These are phyloP conservation scores for Pythium brassicae DNA, from an alignment of 352 stramenopile species.

Conservation along the genomic window DNA sequence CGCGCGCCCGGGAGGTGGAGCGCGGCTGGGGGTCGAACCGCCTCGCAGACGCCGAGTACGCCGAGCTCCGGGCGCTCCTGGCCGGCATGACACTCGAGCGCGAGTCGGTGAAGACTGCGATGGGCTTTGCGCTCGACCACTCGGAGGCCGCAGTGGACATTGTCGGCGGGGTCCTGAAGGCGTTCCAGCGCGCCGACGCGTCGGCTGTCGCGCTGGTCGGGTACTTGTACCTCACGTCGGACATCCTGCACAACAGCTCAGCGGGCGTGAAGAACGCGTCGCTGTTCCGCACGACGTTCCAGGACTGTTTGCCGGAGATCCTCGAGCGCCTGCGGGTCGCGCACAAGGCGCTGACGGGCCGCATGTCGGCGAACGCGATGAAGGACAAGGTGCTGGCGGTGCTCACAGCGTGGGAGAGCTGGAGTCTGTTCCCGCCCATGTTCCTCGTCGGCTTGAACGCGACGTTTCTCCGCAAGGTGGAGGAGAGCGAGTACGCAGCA, in stretches of 20 bases:
- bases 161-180: conserved; percentile 39
- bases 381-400: conserved; percentile 77
- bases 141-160: conserved; percentile 73
- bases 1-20: conserved; percentile 59
- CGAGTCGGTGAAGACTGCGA: conserved; percentile 60
- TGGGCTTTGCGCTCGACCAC: conserved; percentile 80
- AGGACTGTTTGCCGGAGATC: conserved; percentile 76
- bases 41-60: conserved; percentile 45
- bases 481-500: conserved; percentile 41
- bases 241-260: conserved; percentile 89
- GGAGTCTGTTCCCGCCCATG: conserved; percentile 72
- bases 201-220: conserved; percentile 50
- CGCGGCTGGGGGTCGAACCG: conserved; percentile 49
- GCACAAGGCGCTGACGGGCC: conserved; percentile 52
- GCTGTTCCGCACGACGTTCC: conserved; percentile 83
- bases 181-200: conserved; percentile 32
- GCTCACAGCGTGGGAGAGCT: conserved; percentile 70
- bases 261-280: conserved; percentile 87
- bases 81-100: conserved; percentile 50
- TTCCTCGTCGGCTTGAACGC: conserved; percentile 78
- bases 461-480: conserved; percentile 71
- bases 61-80: conserved; percentile 47
- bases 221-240: conserved; percentile 78
- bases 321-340: conserved; percentile 46
- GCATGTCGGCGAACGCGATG: conserved; percentile 80